phyloP scores from a whole-genome alignment of 2,329 filamentous ascomycete genomes.

The Colletotrichum tanaceti region DNA sequence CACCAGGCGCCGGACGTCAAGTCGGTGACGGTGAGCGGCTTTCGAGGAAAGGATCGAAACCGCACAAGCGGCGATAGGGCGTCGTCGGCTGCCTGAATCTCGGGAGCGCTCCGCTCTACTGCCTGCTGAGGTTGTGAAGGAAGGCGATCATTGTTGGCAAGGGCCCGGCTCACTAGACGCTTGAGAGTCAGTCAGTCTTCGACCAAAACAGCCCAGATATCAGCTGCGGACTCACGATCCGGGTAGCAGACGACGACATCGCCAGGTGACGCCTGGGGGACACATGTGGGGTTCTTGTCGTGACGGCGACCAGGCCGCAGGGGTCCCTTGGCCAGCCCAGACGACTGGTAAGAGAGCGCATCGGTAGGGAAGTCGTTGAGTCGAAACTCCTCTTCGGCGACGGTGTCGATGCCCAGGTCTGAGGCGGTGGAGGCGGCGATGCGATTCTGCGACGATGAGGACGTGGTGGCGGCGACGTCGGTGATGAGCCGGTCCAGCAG shows the following conservation, averaged over 20 bases:
- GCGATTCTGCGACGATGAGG: not conserved
- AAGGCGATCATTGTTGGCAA: constrained; percentile 46
- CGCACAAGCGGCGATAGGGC: constrained; percentile 73
- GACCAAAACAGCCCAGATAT: constrained; percentile 26
- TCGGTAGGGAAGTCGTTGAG: constrained; percentile 43
- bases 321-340: constrained; percentile 22
- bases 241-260: constrained; percentile 57
- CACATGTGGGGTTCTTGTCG: constrained; percentile 33
- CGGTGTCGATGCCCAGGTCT: constrained; percentile 31
- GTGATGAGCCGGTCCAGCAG: constrained; percentile 51
- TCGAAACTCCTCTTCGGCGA: constrained; percentile 20
- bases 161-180: constrained; percentile 69
- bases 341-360: constrained; percentile 41
- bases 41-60: constrained; percentile 81
- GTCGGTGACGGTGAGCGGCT: constrained; percentile 88
- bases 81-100: constrained; percentile 46
- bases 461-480: constrained; percentile 22
- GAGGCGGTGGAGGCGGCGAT: not conserved
- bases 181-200: constrained; percentile 71
- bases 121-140: constrained; percentile 40
- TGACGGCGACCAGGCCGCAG: not conserved
- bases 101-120: constrained; percentile 36
- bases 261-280: constrained; percentile 38
- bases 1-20: constrained; percentile 93
- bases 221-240: constrained; percentile 60